Evolutionary conservation across 768 basidiomycete genomes (phyloP), one percentile per base, ranked within the genome.

Genomic region (Calocera cornea): DNA sequence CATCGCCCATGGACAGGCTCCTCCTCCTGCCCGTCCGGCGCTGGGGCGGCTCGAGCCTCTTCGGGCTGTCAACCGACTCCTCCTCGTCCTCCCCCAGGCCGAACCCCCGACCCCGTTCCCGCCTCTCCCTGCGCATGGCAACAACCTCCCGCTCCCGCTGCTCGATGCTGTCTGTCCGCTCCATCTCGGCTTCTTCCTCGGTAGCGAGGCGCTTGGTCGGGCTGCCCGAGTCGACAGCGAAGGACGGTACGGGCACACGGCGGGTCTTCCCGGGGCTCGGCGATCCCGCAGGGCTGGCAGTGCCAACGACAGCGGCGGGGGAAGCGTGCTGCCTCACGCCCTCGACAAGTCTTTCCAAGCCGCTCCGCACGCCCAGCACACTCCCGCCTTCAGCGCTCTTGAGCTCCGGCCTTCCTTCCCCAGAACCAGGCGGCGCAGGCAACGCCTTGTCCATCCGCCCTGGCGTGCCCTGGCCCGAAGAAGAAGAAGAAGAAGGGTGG

Each of bases 1-100:
- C 86, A 74, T 91, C 91, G 10, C 87, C 86, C 0, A 88, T 90
- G 72, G 88, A 92, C 81, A 85, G 83, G 74, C 88, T 94, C 66
- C 88, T 80, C 70, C 89, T 79, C 66, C 83, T 79, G 66, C 80
- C 84, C 12, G 86, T 85, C 41, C 87, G 77, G 29, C 82, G 72
- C 22, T 66, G 65, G 31, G 65, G n/a, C 41, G 82, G 79, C 64
- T 87, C 85, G 69, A 81, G 74, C 60, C 88, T 80, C 77, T 85
- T 89, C 76, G 88, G 85, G 65, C 64, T 41, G 41, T 41, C 3
- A 24, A 24, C 24, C 16, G 38, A 17, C 41, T 65, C 33, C 54
- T 69, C 66, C 31, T 64, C 64, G 44, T 41, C 64, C 69, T 24
- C 50, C 11, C 47, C 66, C 54, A 24, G 36, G 34, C 24, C 7